phyloP scores from a whole-genome alignment of 169 alveolate species.

The Pseudocohnilembus persalinus region DNA sequence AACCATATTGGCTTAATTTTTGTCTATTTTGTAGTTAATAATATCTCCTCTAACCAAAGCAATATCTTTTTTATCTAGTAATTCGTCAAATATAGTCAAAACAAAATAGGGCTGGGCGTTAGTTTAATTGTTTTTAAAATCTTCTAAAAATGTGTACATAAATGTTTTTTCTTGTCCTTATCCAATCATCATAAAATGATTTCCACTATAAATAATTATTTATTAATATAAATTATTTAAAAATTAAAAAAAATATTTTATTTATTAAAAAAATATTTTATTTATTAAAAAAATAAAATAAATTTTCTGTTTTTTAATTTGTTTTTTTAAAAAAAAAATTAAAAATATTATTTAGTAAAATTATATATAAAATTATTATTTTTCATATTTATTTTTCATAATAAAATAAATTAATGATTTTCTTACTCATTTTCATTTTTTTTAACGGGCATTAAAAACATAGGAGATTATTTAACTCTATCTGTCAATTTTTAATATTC shows the following conservation, averaged over 20 bases:
- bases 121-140: slow-evolving; percentile 52
- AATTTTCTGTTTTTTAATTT: too few species aligned
- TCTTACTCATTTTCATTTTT: slow-evolving; percentile 28
- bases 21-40: slow-evolving; percentile 44
- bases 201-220: background rate
- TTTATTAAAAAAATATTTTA: too few species aligned
- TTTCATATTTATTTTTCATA: too few species aligned
- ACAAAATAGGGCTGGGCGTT: slow-evolving; percentile 64
- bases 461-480: slow-evolving; percentile 48
- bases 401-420: background rate
- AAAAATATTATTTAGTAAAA: too few species aligned
- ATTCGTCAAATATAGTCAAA: slow-evolving; percentile 68
- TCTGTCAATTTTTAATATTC: slow-evolving; percentile 25
- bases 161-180: slow-evolving; percentile 13
- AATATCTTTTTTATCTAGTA: slow-evolving; percentile 49
- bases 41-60: slow-evolving; percentile 70
- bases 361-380: too few species aligned
- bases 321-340: too few species aligned
- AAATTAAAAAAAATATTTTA: too few species aligned
- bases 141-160: slow-evolving; percentile 61
- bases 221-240: too few species aligned
- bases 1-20: slow-evolving; percentile 49
- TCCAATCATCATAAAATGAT: slow-evolving; percentile 29
- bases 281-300: too few species aligned
- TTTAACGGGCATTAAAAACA: slow-evolving; percentile 64